Evolutionary conservation across 305 asterid species (phyloP).

Genomic region (Fraxinus paxiana): DNA sequence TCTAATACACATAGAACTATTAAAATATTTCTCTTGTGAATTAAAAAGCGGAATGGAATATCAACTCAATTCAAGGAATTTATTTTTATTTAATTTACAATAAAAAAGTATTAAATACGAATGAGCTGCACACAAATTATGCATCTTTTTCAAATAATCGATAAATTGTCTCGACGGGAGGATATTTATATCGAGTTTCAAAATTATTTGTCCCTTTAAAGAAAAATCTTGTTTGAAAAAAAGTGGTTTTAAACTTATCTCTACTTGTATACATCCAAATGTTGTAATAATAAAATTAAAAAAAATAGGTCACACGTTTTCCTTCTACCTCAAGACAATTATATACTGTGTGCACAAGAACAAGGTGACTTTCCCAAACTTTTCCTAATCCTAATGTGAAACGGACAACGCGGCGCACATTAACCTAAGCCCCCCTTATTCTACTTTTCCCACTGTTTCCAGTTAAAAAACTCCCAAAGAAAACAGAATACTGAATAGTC

Average conservation of each 20-base stretch:
- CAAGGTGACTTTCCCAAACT: conserved; percentile 27
- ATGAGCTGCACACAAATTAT: background rate
- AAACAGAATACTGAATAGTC: conserved; percentile 7
- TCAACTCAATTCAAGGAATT: background rate
- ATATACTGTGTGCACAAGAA: conserved; percentile 9
- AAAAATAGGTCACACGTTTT: background rate
- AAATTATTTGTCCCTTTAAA: background rate
- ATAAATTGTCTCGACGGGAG: background rate
- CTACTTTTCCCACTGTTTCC: background rate
- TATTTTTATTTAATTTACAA: background rate
- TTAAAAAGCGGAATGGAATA: background rate
- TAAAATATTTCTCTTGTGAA: background rate
- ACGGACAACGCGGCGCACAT: conserved; percentile 32
- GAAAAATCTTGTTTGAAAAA: background rate
- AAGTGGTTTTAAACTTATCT: background rate
- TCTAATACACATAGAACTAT: background rate
- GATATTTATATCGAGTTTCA: background rate
- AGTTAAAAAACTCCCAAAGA: conserved; percentile 18
- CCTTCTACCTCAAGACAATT: conserved; percentile 22
- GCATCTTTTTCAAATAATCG: background rate
- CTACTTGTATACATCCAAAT: background rate
- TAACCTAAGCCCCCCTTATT: conserved; percentile 7
- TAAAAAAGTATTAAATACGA: background rate
- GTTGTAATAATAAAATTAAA: background rate
- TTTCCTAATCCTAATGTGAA: conserved; percentile 32